Percentiles rank a stretch among this genome's conserved stretches.
Evolutionary conservation across 1,284 basidiomycete genomes (phyloP).

Genomic region (Austroboletus rostrupii): DNA sequence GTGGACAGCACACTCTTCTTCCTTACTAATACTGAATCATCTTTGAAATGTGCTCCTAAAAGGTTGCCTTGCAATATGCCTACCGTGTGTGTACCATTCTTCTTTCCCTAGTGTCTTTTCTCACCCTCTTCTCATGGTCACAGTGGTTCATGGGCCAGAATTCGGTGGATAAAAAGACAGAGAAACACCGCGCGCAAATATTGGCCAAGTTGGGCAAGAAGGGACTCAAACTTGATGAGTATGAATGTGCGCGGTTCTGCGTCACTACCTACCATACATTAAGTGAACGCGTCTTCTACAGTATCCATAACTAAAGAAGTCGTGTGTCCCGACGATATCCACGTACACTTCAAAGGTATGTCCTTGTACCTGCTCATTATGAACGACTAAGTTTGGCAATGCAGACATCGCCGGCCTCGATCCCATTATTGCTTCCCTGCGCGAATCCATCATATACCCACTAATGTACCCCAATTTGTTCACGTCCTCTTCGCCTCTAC

Average conservation of each 20-base stretch:
- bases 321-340: constrained; percentile 83
- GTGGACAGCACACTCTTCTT: constrained; percentile 21
- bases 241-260: constrained; percentile 61
- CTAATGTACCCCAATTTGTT: constrained; percentile 91
- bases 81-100: constrained; percentile 32
- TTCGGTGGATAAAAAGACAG: constrained; percentile 58
- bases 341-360: constrained; percentile 68
- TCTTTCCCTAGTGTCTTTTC: not conserved
- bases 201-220: constrained; percentile 71
- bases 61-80: constrained; percentile 52
- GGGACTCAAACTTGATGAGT: constrained; percentile 70
- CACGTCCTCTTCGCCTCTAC: constrained; percentile 65
- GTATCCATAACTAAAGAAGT: constrained; percentile 81
- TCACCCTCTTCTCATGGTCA: not conserved
- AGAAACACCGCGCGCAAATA: constrained; percentile 68
- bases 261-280: not conserved
- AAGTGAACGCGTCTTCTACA: constrained; percentile 27
- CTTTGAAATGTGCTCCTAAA: not conserved
- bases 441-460: constrained; percentile 96
- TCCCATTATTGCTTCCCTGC: constrained; percentile 83
- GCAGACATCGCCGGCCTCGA: constrained; percentile 95
- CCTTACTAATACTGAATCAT: not conserved
- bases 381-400: constrained; percentile 1
- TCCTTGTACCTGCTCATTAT: not conserved
- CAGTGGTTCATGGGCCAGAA: constrained; percentile 49